Conservation (phyloP, 257 asterid genomes). For the Ajuga chamaepitys region DNA sequence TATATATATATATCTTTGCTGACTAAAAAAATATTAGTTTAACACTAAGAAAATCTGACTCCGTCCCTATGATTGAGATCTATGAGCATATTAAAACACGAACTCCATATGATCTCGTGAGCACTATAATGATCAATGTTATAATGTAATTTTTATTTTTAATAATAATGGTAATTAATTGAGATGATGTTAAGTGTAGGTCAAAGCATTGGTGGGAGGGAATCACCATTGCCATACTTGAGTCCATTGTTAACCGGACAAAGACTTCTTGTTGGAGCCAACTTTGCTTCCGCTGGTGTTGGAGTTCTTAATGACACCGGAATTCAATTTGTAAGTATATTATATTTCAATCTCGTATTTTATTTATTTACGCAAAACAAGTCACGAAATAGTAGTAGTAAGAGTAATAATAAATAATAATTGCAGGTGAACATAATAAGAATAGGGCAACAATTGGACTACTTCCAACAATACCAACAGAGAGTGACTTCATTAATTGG, state of each 20-base stretch:
- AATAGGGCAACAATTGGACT: conserved; percentile 38
- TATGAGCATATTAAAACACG: too few relatives aligned
- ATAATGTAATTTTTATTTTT: too few relatives aligned
- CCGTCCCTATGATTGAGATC: too few relatives aligned
- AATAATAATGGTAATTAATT: too few relatives aligned
- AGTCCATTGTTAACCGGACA: conserved; percentile 30
- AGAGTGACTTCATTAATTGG: conserved; percentile 47
- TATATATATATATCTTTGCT: too few relatives aligned
- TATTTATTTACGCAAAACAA: not conserved
- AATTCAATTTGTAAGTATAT: conserved; percentile 38
- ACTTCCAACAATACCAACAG: conserved; percentile 53
- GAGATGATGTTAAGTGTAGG: conserved; percentile 18
- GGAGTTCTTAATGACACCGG: conserved; percentile 67
- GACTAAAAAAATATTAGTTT: too few relatives aligned
- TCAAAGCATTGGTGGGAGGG: conserved; percentile 31
- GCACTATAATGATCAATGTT: too few relatives aligned
- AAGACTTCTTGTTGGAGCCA: conserved; percentile 43
- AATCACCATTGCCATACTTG: conserved; percentile 46
- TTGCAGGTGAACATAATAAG: conserved; percentile 61
- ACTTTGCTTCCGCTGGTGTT: conserved; percentile 61
- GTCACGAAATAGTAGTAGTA: too few relatives aligned
- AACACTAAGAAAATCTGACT: too few relatives aligned
- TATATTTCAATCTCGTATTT: not conserved
- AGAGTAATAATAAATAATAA: not conserved
- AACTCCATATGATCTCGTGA: too few relatives aligned